Evolutionary conservation across 805 yeast species (phyloP), one percentile per base, ranked within the genome.

Genomic region (Kodamaea nitidulidarum): DNA sequence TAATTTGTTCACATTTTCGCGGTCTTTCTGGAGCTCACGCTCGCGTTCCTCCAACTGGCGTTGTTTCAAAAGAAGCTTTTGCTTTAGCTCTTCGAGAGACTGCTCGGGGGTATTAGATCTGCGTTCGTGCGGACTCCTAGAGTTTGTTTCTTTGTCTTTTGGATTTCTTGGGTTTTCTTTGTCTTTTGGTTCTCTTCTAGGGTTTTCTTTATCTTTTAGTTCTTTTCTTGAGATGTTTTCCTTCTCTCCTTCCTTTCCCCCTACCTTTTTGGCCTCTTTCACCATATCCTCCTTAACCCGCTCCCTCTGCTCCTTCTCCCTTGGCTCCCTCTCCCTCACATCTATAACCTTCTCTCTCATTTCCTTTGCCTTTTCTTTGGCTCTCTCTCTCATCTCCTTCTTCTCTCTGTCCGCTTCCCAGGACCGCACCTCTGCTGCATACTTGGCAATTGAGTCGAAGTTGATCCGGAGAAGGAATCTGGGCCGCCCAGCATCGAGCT

Each of bases 401-500:
- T 28, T 41, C 17, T 32, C n/a, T 24, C 21, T 25, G 26, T 9
- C 28, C 25, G 24, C n/a, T 25, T 31, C 21, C 32, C 21, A 9
- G 38, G 41, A 15, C 36, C 21, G 31, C 26, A 18, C 28, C 25
- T 29, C 22, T 15, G 24, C 31, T 36, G 48, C 52, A 39, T 48
- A 51, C 25, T 49, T 49, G 7, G 37, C 39, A 12, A 40, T 50
- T 21, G 52, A 35, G 30, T 48, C 46, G 35, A 61, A 58, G 4
- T 47, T 47, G 4, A 60, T 49, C 11, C 61, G 46, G 15, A 60
- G 49, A 25, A 57, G 43, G 36, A 60, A 58, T 26, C 56, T 45
- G 9, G 60, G 61, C 17, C 43, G 46, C n/a, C 41, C 44, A 14
- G 53, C 26, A 21, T 58, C 65, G 11, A 50, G 41, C 38, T 55